Base-by-base conservation (phyloP, 805 yeast species). In the Kodamaea kaohsiungensis region DNA sequence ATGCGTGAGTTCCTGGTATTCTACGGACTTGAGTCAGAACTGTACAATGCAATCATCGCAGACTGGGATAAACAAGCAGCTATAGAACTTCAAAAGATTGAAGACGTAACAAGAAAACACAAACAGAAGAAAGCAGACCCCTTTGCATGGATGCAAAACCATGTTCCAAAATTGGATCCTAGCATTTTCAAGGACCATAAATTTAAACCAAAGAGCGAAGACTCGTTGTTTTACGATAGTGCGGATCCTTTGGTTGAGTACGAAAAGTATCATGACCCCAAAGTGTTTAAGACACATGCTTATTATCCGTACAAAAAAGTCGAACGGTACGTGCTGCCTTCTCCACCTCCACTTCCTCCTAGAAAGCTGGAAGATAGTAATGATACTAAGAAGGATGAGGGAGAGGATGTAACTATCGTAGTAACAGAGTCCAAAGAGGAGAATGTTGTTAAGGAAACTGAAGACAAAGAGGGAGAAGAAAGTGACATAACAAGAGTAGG, bases 291-390 rank as follows among this genome's bases (percentile, higher is more conserved):
- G 15, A 54, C 67, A 1, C 70, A 67, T 43, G 64, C 65, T 3
- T 73, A 73, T 55, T 65, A 61, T 43, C 77, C 76, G 1, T 46
- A 61, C 12, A 61, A 60, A 43, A 19, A 50, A 7, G 50, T 64
- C 13, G 56, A 54, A 9, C 18, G 25, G 13, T 19, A 12, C 12
- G 50, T 33, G 16, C 22, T 27, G 51, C 49, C 13, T 19, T 49
- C 6, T 27, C 53, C 66, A 6, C 77, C 76, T 19, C 68, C 71
- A 7, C 61, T 72, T 42, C 77, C 77, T 1, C 75, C 75, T 15
- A 59, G 75, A 48, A 30, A 30, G 10, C 35, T 30, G 35, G 35
- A 30, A 30, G 35, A 30, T 12, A 30, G 35, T 12, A 30, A 30
- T 12, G 35, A 30, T 10, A 30, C 35, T 30, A 30, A 30, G 35